phyloP scores from a whole-genome alignment of 2,329 filamentous ascomycete genomes.

The Aureobasidium sp. region DNA sequence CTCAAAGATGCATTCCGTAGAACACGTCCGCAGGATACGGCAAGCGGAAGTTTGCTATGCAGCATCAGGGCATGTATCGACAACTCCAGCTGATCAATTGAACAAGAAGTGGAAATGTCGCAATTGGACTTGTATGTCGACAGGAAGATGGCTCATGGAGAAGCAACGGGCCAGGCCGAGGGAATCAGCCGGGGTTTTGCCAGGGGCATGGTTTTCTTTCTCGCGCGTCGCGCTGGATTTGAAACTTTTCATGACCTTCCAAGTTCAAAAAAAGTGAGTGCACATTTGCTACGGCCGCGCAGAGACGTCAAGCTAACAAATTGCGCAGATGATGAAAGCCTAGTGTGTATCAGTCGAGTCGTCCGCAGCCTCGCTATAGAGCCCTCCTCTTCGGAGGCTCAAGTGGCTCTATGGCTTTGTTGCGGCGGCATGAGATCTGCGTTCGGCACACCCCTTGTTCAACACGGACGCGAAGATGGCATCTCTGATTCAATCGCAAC shows the following conservation, averaged over 20 bases:
- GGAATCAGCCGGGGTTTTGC: background rate
- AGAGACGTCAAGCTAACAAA: constrained; percentile 23
- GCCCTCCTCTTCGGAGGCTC: constrained; percentile 85
- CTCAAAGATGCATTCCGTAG: background rate
- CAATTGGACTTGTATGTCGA: background rate
- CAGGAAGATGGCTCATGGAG: background rate
- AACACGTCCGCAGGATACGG: background rate
- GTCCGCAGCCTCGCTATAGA: constrained; percentile 57
- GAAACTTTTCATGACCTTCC: constrained; percentile 78
- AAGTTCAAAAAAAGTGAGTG: constrained; percentile 97
- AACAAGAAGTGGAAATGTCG: background rate
- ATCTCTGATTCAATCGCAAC: constrained; percentile 68
- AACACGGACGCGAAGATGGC: constrained; percentile 94
- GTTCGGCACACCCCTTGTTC: constrained; percentile 99
- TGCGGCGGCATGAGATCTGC: constrained; percentile 84
- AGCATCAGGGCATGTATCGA: constrained; percentile 22
- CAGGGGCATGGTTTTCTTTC: constrained; percentile 19
- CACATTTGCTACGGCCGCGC: background rate
- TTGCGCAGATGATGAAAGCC: constrained; percentile 94
- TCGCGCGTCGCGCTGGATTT: constrained; percentile 30
- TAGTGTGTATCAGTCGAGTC: constrained; percentile 92
- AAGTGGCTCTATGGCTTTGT: constrained; percentile 72
- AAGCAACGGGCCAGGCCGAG: background rate
- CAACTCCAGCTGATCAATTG: no score
- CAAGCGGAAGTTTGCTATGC: background rate